A percentile compares a stretch with the other conserved stretches of the same genome.
phyloP scores from a whole-genome alignment of 495 filamentous ascomycete species.

The Podospora tetraspora region DNA sequence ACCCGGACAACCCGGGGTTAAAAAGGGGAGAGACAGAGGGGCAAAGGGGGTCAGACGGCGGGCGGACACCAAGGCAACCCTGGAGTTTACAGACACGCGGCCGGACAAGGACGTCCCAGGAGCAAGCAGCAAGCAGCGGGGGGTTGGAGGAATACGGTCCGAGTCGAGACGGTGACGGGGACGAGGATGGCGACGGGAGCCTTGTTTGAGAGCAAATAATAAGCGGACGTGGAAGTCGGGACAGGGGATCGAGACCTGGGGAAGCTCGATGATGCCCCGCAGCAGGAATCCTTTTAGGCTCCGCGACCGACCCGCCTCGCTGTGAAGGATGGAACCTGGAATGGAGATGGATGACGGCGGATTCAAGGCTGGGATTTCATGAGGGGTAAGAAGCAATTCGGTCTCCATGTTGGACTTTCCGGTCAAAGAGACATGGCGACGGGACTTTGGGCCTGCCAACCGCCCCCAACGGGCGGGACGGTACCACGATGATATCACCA shows the following conservation, averaged over 20 bases:
- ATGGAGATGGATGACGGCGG: neutral
- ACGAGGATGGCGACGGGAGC: neutral
- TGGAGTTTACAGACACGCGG: neutral
- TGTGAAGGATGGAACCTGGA: neutral
- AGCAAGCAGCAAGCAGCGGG: neutral
- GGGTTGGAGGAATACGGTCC: neutral
- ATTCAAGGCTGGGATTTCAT: neutral
- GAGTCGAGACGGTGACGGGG: neutral
- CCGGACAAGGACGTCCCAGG: neutral
- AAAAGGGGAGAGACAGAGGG: neutral
- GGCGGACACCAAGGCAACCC: neutral
- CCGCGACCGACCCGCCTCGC: neutral
- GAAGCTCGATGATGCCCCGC: neutral
- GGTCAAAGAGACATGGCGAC: neutral
- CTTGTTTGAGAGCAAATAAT: neutral
- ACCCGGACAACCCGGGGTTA: constrained; percentile 9
- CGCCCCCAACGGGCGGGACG: neutral
- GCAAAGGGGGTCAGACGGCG: neutral
- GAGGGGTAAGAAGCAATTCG: neutral
- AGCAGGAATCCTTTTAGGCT: neutral
- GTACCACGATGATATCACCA: neutral
- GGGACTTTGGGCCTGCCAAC: neutral
- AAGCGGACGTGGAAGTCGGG: neutral
- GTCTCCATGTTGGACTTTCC: neutral
- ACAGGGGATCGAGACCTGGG: neutral